Conservation (phyloP, 306 rosid genomes). For the Prinsepia uniflora region DNA sequence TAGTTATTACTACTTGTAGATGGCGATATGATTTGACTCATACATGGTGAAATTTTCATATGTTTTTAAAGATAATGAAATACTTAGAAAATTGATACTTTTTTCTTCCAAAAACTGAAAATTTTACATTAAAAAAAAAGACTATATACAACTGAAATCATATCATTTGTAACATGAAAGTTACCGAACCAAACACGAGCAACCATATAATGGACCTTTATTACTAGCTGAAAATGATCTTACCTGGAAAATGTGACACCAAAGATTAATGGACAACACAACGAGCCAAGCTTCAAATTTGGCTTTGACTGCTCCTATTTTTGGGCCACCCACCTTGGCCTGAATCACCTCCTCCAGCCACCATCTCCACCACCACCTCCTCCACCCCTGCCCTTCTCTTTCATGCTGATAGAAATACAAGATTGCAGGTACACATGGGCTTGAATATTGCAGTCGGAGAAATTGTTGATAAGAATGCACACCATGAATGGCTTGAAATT, state of each 20-base stretch:
- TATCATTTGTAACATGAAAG: no score
- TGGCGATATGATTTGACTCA: no score
- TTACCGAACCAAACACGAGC: no score
- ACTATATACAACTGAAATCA: no score
- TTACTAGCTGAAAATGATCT: neutral
- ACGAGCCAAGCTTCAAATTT: neutral
- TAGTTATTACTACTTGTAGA: no score
- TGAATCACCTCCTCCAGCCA: constrained; percentile 5
- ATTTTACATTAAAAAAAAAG: no score
- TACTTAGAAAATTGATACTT: no score
- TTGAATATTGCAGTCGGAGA: neutral
- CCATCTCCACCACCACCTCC: neutral
- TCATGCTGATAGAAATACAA: neutral
- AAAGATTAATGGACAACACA: neutral
- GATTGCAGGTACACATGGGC: neutral
- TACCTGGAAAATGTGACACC: constrained; percentile 12
- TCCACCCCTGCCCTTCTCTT: neutral
- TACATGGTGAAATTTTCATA: no score
- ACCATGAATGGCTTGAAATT: neutral
- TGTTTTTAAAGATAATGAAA: no score
- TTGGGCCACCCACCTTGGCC: neutral
- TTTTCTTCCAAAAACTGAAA: no score
- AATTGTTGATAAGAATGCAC: neutral
- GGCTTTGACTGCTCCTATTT: neutral
- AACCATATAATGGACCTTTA: neutral